Conservation (phyloP, 139 green algal species). For the Edaphochlamys debaryana region DNA sequence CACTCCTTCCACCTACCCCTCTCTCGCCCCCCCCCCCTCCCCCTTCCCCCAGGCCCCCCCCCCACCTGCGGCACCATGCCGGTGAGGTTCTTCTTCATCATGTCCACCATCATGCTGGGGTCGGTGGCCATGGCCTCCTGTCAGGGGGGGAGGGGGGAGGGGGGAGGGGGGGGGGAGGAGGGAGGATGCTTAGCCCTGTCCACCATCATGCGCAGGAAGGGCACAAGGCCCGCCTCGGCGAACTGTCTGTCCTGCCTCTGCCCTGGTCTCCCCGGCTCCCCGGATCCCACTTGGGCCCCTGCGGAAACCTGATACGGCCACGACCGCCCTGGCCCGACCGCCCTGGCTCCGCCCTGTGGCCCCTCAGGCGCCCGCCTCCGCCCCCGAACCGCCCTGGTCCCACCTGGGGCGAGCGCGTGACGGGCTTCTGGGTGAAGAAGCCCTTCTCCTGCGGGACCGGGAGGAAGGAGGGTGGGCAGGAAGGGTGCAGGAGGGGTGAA, state of each 20-base stretch:
- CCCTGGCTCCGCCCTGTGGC: too few species aligned
- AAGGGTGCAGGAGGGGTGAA: background rate
- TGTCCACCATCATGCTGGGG: conserved; percentile 88
- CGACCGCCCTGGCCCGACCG: too few species aligned
- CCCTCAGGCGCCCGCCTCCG: too few species aligned
- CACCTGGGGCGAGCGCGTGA: conserved; percentile 19
- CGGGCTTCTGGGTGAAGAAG: background rate
- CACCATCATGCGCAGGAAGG: too few species aligned
- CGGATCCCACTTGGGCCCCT: too few species aligned
- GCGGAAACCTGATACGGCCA: too few species aligned
- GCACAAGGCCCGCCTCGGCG: too few species aligned
- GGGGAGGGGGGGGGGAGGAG: background rate
- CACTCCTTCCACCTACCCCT: background rate
- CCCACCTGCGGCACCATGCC: conserved; percentile 82
- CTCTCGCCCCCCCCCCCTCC: background rate
- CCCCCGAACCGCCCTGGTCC: too few species aligned
- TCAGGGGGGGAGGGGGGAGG: conserved; percentile 25
- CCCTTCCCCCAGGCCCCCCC: background rate
- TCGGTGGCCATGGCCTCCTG: conserved; percentile 91
- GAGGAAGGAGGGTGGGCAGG: background rate
- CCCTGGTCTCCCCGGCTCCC: too few species aligned
- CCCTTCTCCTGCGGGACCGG: conserved; percentile 11
- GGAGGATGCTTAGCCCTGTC: background rate
- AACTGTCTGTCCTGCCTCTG: too few species aligned
- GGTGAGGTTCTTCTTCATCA: conserved; percentile 90